These are phyloP conservation scores for Grosmannia serpens DNA, from an alignment of 2,329 filamentous ascomycete genomes.

Conservation along the genomic window DNA sequence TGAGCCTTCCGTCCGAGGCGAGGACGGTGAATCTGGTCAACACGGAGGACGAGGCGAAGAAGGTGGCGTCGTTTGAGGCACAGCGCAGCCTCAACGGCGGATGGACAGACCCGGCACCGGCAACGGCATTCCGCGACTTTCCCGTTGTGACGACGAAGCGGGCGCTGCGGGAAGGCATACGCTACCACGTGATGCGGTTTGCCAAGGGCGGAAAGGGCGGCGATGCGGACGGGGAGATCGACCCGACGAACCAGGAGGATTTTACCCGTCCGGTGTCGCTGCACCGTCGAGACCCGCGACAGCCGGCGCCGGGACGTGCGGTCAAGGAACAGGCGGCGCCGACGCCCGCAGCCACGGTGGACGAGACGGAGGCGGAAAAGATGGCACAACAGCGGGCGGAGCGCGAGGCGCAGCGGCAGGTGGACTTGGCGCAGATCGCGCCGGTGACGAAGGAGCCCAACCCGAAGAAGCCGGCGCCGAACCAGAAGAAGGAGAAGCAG, in stretches of 20 bases:
- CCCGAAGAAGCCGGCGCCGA: constrained; percentile 25
- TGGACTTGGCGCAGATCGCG: constrained; percentile 86
- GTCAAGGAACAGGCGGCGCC: constrained; percentile 45
- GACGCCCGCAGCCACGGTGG: constrained; percentile 26
- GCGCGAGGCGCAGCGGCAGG: constrained; percentile 72
- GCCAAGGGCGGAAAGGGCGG: constrained; percentile 46
- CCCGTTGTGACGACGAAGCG: constrained; percentile 78
- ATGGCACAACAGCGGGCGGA: constrained; percentile 64
- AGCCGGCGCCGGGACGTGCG: constrained; percentile 50
- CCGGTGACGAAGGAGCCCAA: constrained; percentile 55
- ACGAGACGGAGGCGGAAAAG: constrained; percentile 49
- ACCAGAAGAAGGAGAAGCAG: constrained; percentile 62
- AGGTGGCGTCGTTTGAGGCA: constrained; percentile 25
- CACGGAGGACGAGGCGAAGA: constrained; percentile 13
- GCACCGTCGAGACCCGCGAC: constrained; percentile 76
- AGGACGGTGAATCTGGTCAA: constrained; percentile 7
- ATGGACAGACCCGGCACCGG: constrained; percentile 40
- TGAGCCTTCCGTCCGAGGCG: constrained; percentile 12
- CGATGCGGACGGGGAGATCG: constrained; percentile 36
- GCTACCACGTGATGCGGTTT: constrained; percentile 82
- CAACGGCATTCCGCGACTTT: constrained; percentile 30
- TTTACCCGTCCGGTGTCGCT: constrained; percentile 83
- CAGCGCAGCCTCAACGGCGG: constrained; percentile 38
- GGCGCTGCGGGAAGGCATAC: constrained; percentile 64
- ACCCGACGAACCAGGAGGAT: constrained; percentile 59